These are phyloP conservation scores for Colletotrichum sp. DNA, from an alignment of 2,329 filamentous ascomycete genomes.

Conservation along the genomic window DNA sequence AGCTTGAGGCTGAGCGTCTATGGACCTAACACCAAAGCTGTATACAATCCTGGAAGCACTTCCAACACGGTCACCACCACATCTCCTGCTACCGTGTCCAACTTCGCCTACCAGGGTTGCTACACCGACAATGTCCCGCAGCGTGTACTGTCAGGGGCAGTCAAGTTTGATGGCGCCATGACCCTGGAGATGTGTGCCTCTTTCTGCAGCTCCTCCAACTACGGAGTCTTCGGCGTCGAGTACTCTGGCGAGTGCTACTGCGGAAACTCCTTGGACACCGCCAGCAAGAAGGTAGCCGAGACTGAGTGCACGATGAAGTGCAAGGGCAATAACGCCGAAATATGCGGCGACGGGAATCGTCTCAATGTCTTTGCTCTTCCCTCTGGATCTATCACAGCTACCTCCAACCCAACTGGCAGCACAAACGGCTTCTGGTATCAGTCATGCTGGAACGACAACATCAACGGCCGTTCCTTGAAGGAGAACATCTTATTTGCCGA, in stretches of 20 bases:
- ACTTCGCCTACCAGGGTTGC: background rate
- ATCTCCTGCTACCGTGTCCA: background rate
- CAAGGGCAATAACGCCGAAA: background rate
- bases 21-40: background rate
- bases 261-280: conserved; percentile 34
- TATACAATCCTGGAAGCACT: background rate
- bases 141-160: conserved; percentile 43
- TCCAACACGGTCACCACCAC: background rate
- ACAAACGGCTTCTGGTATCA: background rate
- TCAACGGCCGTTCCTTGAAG: background rate
- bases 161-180: conserved; percentile 44
- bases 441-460: background rate
- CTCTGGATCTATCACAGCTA: background rate
- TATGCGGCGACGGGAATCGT: background rate
- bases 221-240: conserved; percentile 45
- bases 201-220: conserved; percentile 39
- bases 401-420: conserved; percentile 24
- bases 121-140: background rate
- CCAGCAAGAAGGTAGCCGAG: conserved; percentile 28
- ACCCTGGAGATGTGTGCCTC: conserved; percentile 35
- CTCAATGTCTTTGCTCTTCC: background rate
- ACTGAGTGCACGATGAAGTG: conserved; percentile 37
- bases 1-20: conserved; percentile 40
- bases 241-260: conserved; percentile 44
- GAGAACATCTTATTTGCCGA: background rate